These are phyloP conservation scores for Neurospora intermedia DNA, from an alignment of 495 filamentous ascomycete species.

Conservation along the genomic window DNA sequence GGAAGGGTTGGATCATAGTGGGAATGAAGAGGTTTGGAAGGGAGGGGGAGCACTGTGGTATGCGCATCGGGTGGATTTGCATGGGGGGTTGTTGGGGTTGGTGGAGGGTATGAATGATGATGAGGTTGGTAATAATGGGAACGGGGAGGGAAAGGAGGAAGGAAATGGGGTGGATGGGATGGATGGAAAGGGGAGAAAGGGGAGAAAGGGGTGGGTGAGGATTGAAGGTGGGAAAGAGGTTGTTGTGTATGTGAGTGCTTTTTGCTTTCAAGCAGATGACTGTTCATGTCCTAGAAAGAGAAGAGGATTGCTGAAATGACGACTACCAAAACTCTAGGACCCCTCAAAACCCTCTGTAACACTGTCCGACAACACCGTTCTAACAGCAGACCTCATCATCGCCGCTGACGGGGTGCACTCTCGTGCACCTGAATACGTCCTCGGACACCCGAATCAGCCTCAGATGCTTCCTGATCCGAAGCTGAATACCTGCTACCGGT, in stretches of 20 bases:
- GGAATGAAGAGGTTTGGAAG: not conserved
- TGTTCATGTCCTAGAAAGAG: too few relatives aligned
- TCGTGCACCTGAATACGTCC: slow-evolving; percentile 11
- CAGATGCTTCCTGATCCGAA: slow-evolving; percentile 11
- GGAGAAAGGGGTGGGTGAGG: slow-evolving; percentile 10
- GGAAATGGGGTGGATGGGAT: not conserved
- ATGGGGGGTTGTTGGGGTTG: slow-evolving; percentile 25
- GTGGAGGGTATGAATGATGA: slow-evolving; percentile 14
- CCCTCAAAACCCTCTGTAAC: slow-evolving; percentile 26
- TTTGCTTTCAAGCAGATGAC: too few relatives aligned
- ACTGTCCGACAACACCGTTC: slow-evolving; percentile 25
- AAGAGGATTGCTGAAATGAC: too few relatives aligned
- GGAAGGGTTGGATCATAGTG: slow-evolving; percentile 3
- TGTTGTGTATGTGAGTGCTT: slow-evolving; percentile 6
- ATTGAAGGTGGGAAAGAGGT: slow-evolving; percentile 20
- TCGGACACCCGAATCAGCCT: slow-evolving; percentile 14
- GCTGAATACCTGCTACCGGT: slow-evolving; percentile 31
- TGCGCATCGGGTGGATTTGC: slow-evolving; percentile 27
- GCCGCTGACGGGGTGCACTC: slow-evolving; percentile 41
- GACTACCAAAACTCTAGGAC: not conserved
- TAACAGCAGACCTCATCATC: slow-evolving; percentile 34
- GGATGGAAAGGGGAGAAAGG: not conserved
- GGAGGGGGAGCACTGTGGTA: slow-evolving; percentile 5
- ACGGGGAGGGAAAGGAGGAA: not conserved
- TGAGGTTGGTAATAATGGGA: not conserved